These are phyloP conservation scores for Pythium rishiriense DNA, from an alignment of 352 stramenopile species.

Conservation along the genomic window DNA sequence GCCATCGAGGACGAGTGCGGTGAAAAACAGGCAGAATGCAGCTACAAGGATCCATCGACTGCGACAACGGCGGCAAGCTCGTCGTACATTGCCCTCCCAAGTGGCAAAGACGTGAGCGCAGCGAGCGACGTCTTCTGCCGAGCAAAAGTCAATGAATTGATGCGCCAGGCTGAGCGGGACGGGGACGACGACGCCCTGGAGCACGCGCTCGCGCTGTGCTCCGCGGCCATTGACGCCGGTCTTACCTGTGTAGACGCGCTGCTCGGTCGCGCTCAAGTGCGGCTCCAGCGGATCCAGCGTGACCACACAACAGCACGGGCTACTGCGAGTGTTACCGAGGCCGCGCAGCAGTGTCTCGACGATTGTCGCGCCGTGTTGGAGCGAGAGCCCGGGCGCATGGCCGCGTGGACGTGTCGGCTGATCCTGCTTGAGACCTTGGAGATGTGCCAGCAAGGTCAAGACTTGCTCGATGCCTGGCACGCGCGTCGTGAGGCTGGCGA, in stretches of 20 bases:
- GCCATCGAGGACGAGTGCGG: slow-evolving; percentile 27
- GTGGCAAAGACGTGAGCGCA: background rate
- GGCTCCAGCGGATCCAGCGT: background rate
- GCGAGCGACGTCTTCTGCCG: slow-evolving; percentile 12
- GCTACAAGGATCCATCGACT: background rate
- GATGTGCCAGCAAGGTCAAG: slow-evolving; percentile 25
- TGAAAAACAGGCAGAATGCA: background rate
- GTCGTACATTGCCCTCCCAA: background rate
- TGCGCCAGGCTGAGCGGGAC: slow-evolving; percentile 5
- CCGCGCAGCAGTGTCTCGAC: slow-evolving; percentile 16
- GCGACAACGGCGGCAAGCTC: background rate
- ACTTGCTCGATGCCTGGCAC: slow-evolving; percentile 6
- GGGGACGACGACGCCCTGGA: slow-evolving; percentile 4
- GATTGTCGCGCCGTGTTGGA: slow-evolving; percentile 24
- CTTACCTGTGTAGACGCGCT: slow-evolving; percentile 24
- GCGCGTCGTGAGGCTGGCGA: background rate
- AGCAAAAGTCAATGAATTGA: background rate
- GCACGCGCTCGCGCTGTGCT: slow-evolving; percentile 20
- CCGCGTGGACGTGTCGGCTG: slow-evolving; percentile 20
- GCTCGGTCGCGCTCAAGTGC: slow-evolving; percentile 17
- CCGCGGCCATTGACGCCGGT: slow-evolving; percentile 25
- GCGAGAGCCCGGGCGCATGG: slow-evolving; percentile 21
- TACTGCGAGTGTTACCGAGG: background rate
- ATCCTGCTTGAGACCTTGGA: slow-evolving; percentile 11
- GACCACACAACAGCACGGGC: background rate